Evolutionary conservation across 495 filamentous ascomycete species (phyloP).

Genomic region (Ascodesmis nigricans): DNA sequence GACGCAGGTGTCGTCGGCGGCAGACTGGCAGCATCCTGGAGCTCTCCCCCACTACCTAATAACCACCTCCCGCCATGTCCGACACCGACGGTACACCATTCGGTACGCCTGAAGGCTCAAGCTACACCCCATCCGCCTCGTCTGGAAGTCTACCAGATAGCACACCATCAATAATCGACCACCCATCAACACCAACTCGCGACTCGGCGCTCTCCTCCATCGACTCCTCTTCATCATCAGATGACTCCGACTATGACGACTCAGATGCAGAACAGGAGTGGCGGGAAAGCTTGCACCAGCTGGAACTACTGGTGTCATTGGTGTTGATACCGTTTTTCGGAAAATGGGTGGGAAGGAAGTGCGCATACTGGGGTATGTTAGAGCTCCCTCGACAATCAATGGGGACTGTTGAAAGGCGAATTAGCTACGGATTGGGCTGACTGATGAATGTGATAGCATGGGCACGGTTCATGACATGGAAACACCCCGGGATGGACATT

Average conservation of each 20-base stretch:
- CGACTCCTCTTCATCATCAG: background rate
- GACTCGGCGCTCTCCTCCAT: constrained; percentile 8
- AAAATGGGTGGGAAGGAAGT: constrained; percentile 79
- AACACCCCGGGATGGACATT: constrained; percentile 43
- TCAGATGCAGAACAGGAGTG: constrained; percentile 75
- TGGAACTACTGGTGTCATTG: constrained; percentile 82
- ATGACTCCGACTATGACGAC: constrained; percentile 7
- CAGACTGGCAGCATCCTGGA: too few species aligned
- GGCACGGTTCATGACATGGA: constrained; percentile 57
- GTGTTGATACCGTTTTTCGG: constrained; percentile 79
- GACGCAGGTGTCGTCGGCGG: too few species aligned
- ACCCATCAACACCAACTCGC: constrained; percentile 12
- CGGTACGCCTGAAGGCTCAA: constrained; percentile 6
- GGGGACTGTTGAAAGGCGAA: background rate
- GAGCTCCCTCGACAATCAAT: background rate
- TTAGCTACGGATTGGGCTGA: background rate
- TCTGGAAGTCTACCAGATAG: constrained; percentile 5
- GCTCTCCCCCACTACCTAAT: too few species aligned
- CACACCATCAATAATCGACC: constrained; percentile 10
- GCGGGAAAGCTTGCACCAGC: constrained; percentile 76
- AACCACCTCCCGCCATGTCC: too few species aligned
- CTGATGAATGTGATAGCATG: constrained; percentile 29
- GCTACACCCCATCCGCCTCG: constrained; percentile 12
- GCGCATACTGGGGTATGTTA: constrained; percentile 87
- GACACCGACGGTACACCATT: constrained; percentile 6